phyloP scores from a whole-genome alignment of 164 flowering plant species.

The Kalanchoe fedtschenkoi region DNA sequence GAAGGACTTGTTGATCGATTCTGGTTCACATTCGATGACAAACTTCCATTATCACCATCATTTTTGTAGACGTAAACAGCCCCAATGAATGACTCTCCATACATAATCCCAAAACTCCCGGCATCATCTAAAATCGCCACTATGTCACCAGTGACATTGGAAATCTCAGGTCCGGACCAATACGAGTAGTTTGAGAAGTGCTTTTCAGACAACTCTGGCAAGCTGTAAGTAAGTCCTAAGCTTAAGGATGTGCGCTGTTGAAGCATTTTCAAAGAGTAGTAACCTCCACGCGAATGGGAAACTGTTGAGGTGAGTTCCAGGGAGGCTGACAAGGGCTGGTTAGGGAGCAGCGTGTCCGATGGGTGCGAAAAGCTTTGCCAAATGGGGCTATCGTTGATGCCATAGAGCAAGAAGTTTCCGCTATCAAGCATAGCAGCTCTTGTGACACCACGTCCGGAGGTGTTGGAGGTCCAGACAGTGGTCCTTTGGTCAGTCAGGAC shows the following conservation, averaged over 20 bases:
- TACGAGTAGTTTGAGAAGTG: slow-evolving; percentile 54
- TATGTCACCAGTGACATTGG: slow-evolving; percentile 77
- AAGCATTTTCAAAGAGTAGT: slow-evolving; percentile 73
- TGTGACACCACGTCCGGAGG: slow-evolving; percentile 38
- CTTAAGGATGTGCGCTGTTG: slow-evolving; percentile 72
- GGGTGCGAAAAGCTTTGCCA: slow-evolving; percentile 87
- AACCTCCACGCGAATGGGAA: slow-evolving; percentile 37
- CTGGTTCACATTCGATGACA: slow-evolving; percentile 17
- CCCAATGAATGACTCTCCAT: slow-evolving; percentile 52
- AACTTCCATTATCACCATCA: slow-evolving; percentile 33
- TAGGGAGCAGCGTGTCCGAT: slow-evolving; percentile 78
- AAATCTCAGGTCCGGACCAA: slow-evolving; percentile 59
- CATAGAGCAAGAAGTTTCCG: slow-evolving; percentile 64
- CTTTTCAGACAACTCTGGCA: slow-evolving; percentile 27
- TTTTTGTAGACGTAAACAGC: slow-evolving; percentile 76
- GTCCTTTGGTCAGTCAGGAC: slow-evolving; percentile 32
- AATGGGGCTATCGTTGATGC: slow-evolving; percentile 9
- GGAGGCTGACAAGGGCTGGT: slow-evolving; percentile 53
- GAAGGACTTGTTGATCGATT: slow-evolving; percentile 16
- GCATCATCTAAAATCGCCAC: slow-evolving; percentile 46
- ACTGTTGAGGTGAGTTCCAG: slow-evolving; percentile 42
- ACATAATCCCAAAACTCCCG: slow-evolving; percentile 74
- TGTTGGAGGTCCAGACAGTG: slow-evolving; percentile 64
- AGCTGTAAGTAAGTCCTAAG: slow-evolving; percentile 59
- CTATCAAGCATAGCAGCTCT: slow-evolving; percentile 51